phyloP scores from a whole-genome alignment of 371 early-diverging fungal species.

The Mortierella sp. region DNA sequence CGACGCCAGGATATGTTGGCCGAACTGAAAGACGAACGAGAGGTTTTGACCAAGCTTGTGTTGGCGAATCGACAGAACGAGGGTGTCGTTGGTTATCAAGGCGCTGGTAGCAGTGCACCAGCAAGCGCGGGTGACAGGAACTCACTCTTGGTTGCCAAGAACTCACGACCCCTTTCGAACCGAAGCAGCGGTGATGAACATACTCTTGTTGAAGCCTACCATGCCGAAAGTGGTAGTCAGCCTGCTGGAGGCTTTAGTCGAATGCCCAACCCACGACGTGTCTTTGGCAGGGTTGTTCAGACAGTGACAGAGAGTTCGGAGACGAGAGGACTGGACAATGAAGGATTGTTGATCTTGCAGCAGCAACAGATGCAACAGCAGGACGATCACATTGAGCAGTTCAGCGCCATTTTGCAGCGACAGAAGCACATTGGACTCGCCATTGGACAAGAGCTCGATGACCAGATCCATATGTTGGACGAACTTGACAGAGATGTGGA shows the following conservation, averaged over 20 bases:
- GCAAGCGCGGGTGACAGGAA: slow-evolving; percentile 54
- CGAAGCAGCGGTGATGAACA: slow-evolving; percentile 28
- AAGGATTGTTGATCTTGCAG: slow-evolving; percentile 79
- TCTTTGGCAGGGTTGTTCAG: slow-evolving; percentile 73
- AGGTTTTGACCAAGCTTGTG: slow-evolving; percentile 64
- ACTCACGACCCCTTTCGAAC: slow-evolving; percentile 23
- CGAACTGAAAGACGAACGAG: slow-evolving; percentile 77
- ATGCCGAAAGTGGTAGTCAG: slow-evolving; percentile 16
- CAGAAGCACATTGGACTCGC: slow-evolving; percentile 87
- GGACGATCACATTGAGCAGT: slow-evolving; percentile 78
- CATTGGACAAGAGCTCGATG: slow-evolving; percentile 87
- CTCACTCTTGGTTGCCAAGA: slow-evolving; percentile 32
- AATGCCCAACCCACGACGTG: slow-evolving; percentile 59
- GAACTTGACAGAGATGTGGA: slow-evolving; percentile 83
- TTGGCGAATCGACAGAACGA: slow-evolving; percentile 62
- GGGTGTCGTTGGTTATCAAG: slow-evolving; percentile 51
- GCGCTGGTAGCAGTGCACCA: slow-evolving; percentile 53
- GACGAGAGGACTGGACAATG: slow-evolving; percentile 79
- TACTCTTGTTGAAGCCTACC: slow-evolving; percentile 31
- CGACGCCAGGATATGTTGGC: slow-evolving; percentile 83
- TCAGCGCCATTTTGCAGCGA: slow-evolving; percentile 75
- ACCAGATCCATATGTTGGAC: slow-evolving; percentile 85
- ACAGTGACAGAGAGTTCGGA: slow-evolving; percentile 73
- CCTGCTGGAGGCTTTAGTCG: slow-evolving; percentile 20
- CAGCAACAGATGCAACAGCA: slow-evolving; percentile 81